A percentile compares a stretch with the other conserved stretches of the same genome.
These are phyloP conservation scores for Aspergillus pseudonomiae DNA, from an alignment of 2,329 filamentous ascomycete species.

Conservation along the genomic window DNA sequence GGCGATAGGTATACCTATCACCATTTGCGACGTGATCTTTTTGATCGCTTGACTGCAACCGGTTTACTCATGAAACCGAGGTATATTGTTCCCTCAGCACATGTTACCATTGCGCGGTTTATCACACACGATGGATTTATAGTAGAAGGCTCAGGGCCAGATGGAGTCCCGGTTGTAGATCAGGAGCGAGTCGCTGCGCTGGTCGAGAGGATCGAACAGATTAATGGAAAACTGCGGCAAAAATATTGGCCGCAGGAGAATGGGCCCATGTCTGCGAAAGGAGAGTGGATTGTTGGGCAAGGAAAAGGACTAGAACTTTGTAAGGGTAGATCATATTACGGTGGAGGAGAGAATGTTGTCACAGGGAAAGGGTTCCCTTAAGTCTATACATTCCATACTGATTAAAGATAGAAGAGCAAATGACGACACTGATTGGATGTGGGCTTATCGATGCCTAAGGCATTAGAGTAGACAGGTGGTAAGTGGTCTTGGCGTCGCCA, in stretches of 20 bases:
- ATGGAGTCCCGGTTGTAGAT: slow-evolving; percentile 37
- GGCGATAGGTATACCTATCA: slow-evolving; percentile 82
- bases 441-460: slow-evolving; percentile 19
- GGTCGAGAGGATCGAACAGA: slow-evolving; percentile 70
- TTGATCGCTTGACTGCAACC: slow-evolving; percentile 60
- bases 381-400: neutral
- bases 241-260: slow-evolving; percentile 67
- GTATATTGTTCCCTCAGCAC: slow-evolving; percentile 67
- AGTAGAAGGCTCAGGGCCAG: slow-evolving; percentile 38
- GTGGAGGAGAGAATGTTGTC: slow-evolving; percentile 71
- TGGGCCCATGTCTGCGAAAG: slow-evolving; percentile 49
- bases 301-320: slow-evolving; percentile 78
- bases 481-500: slow-evolving; percentile 24
- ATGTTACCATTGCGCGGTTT: slow-evolving; percentile 3
- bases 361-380: slow-evolving; percentile 54
- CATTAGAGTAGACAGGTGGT: slow-evolving; percentile 5
- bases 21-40: slow-evolving; percentile 81
- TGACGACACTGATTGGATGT: neutral
- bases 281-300: slow-evolving; percentile 86
- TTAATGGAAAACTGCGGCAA: slow-evolving; percentile 74
- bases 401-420: neutral
- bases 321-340: slow-evolving; percentile 83
- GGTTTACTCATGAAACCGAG: slow-evolving; percentile 74
- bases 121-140: slow-evolving; percentile 64
- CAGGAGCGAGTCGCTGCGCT: slow-evolving; percentile 64